Percentiles rank a stretch among this genome's conserved stretches.
Evolutionary conservation across 176 grass and related monocot genomes (phyloP).

Genomic region (Carex cristatella): DNA sequence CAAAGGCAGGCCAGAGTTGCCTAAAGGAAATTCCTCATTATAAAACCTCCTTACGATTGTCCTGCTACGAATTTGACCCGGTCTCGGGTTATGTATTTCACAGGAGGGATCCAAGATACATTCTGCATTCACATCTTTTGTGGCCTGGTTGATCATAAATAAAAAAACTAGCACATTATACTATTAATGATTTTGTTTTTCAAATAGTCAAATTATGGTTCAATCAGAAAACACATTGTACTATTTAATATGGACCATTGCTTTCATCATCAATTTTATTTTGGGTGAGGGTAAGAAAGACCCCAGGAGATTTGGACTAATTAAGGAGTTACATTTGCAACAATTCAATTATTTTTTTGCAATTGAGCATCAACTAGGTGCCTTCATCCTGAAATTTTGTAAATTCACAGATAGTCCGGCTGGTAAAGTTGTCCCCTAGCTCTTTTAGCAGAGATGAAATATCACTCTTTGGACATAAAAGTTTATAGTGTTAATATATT

Average conservation of each 20-base stretch:
- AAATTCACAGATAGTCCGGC: background rate
- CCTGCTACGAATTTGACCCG: background rate
- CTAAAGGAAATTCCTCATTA: slow-evolving; percentile 6
- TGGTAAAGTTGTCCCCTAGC: background rate
- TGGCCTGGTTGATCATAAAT: background rate
- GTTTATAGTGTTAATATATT: background rate
- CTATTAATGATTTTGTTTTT: background rate
- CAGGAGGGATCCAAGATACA: background rate
- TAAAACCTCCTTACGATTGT: background rate
- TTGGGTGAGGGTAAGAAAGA: background rate
- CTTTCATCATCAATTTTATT: background rate
- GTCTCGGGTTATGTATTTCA: background rate
- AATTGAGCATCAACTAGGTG: background rate
- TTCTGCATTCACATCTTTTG: background rate
- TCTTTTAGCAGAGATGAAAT: background rate
- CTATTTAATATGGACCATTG: background rate
- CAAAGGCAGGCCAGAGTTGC: background rate
- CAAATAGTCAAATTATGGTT: no score
- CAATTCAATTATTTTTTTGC: background rate
- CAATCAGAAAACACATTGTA: background rate
- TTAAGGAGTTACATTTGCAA: background rate
- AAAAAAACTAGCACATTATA: background rate
- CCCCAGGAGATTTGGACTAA: background rate
- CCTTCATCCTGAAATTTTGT: background rate
- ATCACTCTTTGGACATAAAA: background rate